Conservation (phyloP, 2,329 filamentous ascomycete species). For the Pseudogymnoascus pannorum region DNA sequence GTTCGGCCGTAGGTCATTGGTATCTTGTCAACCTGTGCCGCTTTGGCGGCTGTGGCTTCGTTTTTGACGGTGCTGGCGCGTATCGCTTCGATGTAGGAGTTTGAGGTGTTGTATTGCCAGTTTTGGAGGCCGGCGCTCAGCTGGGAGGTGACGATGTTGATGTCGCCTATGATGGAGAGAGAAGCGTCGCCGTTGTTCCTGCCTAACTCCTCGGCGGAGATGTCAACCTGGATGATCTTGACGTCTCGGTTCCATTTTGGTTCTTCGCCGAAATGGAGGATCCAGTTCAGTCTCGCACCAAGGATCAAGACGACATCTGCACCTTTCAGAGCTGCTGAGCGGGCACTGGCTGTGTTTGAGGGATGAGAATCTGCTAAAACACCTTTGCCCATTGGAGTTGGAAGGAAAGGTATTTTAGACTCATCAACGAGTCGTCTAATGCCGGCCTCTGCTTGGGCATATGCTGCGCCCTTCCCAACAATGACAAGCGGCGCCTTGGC, state of each 20-base stretch:
- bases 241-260: conserved; percentile 45
- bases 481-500: conserved; percentile 45
- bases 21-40: conserved; percentile 33
- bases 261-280: conserved; percentile 47
- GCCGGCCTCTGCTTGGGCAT: conserved; percentile 40
- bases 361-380: conserved; percentile 46
- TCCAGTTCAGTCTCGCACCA: conserved; percentile 51
- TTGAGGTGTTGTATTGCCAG: conserved; percentile 37
- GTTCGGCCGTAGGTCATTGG: conserved; percentile 44
- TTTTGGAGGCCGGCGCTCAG: conserved; percentile 34
- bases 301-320: conserved; percentile 49
- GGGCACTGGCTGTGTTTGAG: conserved; percentile 44
- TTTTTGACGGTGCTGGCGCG: conserved; percentile 37
- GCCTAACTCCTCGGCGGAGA: conserved; percentile 46
- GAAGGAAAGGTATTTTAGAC: conserved; percentile 46
- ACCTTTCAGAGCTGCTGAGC: conserved; percentile 44
- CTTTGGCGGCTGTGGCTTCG: conserved; percentile 36
- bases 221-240: conserved; percentile 49
- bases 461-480: conserved; percentile 49
- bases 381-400: conserved; percentile 53
- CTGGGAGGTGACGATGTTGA: conserved; percentile 41
- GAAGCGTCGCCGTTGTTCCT: conserved; percentile 41
- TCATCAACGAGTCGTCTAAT: conserved; percentile 39
- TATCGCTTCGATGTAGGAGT: conserved; percentile 30
- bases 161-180: conserved; percentile 44